Conservation (phyloP, 306 rosid species). For the Sindora glabra region DNA sequence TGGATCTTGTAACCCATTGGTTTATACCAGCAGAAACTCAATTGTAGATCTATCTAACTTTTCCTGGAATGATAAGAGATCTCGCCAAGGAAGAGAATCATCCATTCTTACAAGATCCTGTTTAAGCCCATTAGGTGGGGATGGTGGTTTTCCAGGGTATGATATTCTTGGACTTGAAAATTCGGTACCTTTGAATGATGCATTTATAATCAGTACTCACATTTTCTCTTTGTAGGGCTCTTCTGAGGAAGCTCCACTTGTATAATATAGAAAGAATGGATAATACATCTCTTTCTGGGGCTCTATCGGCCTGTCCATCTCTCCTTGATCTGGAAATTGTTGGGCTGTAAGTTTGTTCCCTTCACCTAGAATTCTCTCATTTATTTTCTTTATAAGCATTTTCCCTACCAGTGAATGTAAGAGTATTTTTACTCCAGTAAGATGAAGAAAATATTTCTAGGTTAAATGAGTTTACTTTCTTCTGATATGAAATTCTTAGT, state of each 20-base stretch:
- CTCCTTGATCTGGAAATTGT: constrained; percentile 94
- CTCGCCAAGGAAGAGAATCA: constrained; percentile 96
- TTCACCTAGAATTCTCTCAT: constrained; percentile 5
- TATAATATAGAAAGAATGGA: constrained; percentile 94
- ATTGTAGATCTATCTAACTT: constrained; percentile 64
- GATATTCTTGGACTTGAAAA: constrained; percentile 14
- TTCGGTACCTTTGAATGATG: not conserved
- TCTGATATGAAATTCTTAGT: not conserved
- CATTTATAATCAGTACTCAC: constrained; percentile 7
- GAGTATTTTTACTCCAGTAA: not conserved
- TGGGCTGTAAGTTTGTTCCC: constrained; percentile 88
- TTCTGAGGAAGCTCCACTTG: constrained; percentile 79
- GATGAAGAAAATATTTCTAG: not conserved
- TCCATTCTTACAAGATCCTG: constrained; percentile 85
- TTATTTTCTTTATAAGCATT: constrained; percentile 14
- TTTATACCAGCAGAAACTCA: constrained; percentile 52
- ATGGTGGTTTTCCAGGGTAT: constrained; percentile 75
- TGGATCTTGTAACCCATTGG: constrained; percentile 77
- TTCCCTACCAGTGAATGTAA: not conserved
- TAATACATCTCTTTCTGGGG: constrained; percentile 62
- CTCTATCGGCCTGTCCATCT: constrained; percentile 74
- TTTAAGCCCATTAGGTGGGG: constrained; percentile 78
- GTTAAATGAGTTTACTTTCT: not conserved
- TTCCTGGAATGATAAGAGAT: constrained; percentile 93
- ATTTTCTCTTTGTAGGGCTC: constrained; percentile 43